Evolutionary conservation across 306 rosid genomes (phyloP).

Genomic region (Herpetospermum pedunculosum): DNA sequence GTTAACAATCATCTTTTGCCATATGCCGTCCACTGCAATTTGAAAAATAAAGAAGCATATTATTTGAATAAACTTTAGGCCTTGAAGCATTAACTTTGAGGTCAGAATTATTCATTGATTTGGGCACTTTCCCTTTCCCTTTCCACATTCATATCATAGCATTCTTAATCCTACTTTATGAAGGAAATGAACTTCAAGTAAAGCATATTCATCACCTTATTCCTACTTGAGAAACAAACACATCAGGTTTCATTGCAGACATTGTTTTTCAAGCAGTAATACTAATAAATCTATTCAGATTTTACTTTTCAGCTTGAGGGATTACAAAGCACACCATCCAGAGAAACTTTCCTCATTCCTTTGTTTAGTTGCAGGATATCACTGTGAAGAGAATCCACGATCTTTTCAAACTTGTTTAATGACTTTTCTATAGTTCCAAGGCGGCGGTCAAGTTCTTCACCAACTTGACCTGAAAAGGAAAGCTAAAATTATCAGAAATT

Average conservation of each 20-base stretch:
- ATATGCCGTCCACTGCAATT: conserved; percentile 52
- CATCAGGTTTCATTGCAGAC: neutral
- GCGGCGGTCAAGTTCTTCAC: conserved; percentile 80
- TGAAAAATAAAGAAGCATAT: neutral
- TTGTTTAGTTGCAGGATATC: conserved; percentile 75
- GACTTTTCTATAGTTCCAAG: conserved; percentile 81
- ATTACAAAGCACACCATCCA: conserved; percentile 58
- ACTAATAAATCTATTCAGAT: conserved; percentile 6
- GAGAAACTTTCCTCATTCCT: conserved; percentile 62
- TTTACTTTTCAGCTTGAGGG: conserved; percentile 16
- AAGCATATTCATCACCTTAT: neutral
- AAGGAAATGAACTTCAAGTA: neutral
- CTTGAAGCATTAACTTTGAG: neutral
- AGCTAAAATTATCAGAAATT: conserved; percentile 13
- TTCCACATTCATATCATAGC: neutral
- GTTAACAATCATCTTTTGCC: conserved; percentile 63
- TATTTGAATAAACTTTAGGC: neutral
- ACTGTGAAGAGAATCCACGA: conserved; percentile 84
- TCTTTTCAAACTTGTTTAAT: conserved; percentile 66
- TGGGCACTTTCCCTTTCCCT: neutral
- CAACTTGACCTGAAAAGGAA: conserved; percentile 49
- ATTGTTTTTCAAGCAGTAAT: neutral
- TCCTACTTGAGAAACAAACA: neutral
- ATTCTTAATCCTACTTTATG: neutral
- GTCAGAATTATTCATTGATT: neutral